Percentiles rank a stretch among this genome's conserved stretches.
Evolutionary conservation across 352 stramenopile species (phyloP).

Genomic region (Globisporangium emineosum): DNA sequence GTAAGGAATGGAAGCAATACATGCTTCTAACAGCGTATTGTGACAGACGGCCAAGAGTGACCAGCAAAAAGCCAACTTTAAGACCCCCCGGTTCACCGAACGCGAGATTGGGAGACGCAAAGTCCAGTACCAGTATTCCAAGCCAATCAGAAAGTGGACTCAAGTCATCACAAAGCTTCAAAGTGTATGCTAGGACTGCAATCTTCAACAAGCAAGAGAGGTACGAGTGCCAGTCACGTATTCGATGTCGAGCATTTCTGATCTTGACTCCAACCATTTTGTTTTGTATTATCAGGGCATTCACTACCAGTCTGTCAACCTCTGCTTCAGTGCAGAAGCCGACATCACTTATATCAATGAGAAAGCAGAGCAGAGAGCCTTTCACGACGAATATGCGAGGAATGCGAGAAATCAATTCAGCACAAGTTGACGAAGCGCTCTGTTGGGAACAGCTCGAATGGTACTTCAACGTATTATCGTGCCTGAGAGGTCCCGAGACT

Average conservation of each 20-base stretch:
- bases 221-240: neutral
- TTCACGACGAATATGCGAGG: too few relatives aligned
- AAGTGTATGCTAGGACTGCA: neutral
- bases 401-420: too few relatives aligned
- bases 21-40: neutral
- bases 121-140: neutral
- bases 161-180: slow-evolving; percentile 6
- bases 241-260: neutral
- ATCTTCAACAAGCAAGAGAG: neutral
- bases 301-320: neutral
- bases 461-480: too few relatives aligned
- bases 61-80: slow-evolving; percentile 20
- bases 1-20: too few relatives aligned
- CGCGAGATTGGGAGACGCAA: neutral
- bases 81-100: slow-evolving; percentile 1
- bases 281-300: neutral
- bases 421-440: too few relatives aligned
- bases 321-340: neutral
- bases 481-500: too few relatives aligned
- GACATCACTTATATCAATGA: slow-evolving; percentile 4
- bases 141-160: neutral
- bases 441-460: too few relatives aligned
- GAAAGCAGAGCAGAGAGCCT: too few relatives aligned
- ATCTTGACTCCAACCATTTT: neutral
- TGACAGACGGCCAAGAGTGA: slow-evolving; percentile 18